These are phyloP conservation scores for Neurospora sp. DNA, from an alignment of 495 filamentous ascomycete genomes.

Conservation along the genomic window DNA sequence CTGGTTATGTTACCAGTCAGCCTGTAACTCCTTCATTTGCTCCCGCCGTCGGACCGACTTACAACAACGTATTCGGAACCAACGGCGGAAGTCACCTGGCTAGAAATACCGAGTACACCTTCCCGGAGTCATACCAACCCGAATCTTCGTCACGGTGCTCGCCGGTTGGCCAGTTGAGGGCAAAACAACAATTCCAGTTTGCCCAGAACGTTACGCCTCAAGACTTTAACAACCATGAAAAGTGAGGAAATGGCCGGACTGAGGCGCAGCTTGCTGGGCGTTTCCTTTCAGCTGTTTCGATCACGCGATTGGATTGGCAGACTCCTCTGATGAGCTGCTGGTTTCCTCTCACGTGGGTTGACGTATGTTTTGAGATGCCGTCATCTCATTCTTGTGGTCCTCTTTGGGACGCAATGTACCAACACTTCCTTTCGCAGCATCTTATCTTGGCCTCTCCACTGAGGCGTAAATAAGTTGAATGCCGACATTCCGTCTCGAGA, in stretches of 20 bases:
- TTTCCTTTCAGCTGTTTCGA: neutral
- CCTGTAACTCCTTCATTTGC: conserved; percentile 34
- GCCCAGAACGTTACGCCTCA: conserved; percentile 40
- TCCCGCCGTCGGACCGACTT: conserved; percentile 25
- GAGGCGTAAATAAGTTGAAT: neutral
- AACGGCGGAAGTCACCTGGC: conserved; percentile 7
- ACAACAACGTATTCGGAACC: conserved; percentile 18
- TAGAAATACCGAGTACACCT: conserved; percentile 30
- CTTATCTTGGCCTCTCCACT: neutral
- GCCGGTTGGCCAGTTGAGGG: conserved; percentile 24
- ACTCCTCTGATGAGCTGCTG: neutral
- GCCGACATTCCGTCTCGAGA: neutral
- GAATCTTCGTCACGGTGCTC: conserved; percentile 33
- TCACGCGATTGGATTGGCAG: neutral
- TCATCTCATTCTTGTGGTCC: neutral
- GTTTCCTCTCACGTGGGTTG: neutral
- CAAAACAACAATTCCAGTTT: conserved; percentile 37
- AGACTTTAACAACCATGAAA: conserved; percentile 25
- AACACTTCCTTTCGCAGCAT: neutral
- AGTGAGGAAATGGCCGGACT: conserved; percentile 3
- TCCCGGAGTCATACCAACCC: conserved; percentile 28
- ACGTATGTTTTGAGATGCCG: neutral
- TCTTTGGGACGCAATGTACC: conserved; percentile 1
- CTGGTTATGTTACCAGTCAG: conserved; percentile 32
- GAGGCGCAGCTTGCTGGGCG: neutral